Conservation (phyloP, 2,329 filamentous ascomycete genomes). For the Xylaria digitata region DNA sequence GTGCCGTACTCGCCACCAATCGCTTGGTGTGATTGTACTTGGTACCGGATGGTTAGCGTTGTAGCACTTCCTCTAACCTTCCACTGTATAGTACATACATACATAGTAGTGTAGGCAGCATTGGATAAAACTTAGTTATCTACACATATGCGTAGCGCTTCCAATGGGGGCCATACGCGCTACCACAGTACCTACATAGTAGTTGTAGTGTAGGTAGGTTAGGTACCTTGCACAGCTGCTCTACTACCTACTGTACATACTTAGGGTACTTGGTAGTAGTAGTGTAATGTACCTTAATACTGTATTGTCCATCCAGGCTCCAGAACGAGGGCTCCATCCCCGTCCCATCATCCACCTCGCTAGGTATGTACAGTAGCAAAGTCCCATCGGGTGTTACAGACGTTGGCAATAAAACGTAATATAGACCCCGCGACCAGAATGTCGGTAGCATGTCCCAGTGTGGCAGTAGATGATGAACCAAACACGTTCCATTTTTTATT, state of each 20-base stretch:
- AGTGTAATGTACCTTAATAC: too few species aligned
- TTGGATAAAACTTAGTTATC: too few species aligned
- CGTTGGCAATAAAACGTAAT: constrained; percentile 19
- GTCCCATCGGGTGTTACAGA: constrained; percentile 28
- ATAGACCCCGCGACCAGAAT: constrained; percentile 39
- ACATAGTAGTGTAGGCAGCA: too few species aligned
- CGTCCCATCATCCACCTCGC: too few species aligned
- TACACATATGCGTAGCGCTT: constrained; percentile 13
- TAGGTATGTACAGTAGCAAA: neutral
- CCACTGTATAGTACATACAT: too few species aligned
- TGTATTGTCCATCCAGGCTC: too few species aligned
- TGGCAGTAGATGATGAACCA: constrained; percentile 29
- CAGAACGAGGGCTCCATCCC: too few species aligned
- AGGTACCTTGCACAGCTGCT: neutral
- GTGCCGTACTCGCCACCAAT: constrained; percentile 24
- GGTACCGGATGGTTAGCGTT: too few species aligned
- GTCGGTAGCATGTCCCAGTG: constrained; percentile 38
- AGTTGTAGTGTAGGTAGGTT: neutral
- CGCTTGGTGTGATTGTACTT: constrained; percentile 8
- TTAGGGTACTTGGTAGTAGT: too few species aligned
- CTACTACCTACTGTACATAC: too few species aligned
- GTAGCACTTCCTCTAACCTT: too few species aligned
- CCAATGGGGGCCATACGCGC: too few species aligned
- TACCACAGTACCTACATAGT: neutral
- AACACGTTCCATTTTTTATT: constrained; percentile 20